Base-by-base conservation (phyloP, 176 grass and related monocot genomes). In the Aegilops bicornis region DNA sequence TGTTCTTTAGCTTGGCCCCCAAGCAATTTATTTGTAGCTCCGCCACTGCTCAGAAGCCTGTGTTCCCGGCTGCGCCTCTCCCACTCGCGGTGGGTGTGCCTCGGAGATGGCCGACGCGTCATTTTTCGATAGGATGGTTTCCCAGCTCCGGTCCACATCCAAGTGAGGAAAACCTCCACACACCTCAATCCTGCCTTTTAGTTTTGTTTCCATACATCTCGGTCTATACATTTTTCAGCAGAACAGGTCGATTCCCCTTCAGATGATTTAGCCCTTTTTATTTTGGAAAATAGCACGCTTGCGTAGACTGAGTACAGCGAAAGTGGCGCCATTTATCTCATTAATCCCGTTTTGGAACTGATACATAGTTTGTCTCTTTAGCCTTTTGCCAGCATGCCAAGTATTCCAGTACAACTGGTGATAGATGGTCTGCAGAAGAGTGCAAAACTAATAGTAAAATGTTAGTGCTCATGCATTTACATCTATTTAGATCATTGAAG, bases 71-170 rank as follows among this genome's bases (percentile, higher is more conserved):
- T 0, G 6, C n/a, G 10, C 70, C 70, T 73, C 71, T 3, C 71
- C 71, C 40, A 16, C 40, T 27, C 6, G 40, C 13, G 12, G 9
- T 48, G 4, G 39, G 20, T 25, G 10, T 15, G 6, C 37, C 15
- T 73, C 45, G 0, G 36, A 61, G 88, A 95, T 91, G 89, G 85
- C 40, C 15, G 87, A 91, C 0, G 48, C 84, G 17, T 86, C 87
- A 45, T 93, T 98, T 89, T 86, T 98, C 54, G 78, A 95, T 66
- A 85, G 83, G 73, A 98, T 98, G 95, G 59, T 92, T 32, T 98
- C 91, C 20, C 91, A 92, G 80, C 66, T 98, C 31, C 84, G 93
- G 40, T 93, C 91, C 1, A 89, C 67, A 64, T 95, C 89, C 89
- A 98, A 79, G 95, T 97, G 56, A 64, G 83, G 47, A 81, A 67